A percentile compares a stretch with the other conserved stretches of the same genome.
Evolutionary conservation across 495 filamentous ascomycete species (phyloP).

Genomic region (Aspergillus panamensis): DNA sequence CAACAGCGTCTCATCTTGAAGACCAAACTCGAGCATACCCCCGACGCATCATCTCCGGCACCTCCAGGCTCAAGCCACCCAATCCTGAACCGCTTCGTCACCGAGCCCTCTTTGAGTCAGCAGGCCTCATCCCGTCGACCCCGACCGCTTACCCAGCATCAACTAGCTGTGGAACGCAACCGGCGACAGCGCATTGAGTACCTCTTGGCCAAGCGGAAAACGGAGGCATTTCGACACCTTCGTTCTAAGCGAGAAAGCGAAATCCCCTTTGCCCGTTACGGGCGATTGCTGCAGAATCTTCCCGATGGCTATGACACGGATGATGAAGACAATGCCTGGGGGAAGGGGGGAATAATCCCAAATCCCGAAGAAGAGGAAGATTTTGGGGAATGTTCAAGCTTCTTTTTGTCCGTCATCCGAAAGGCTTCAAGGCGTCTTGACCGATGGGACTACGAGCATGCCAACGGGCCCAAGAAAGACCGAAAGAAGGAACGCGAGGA

Average conservation of each 20-base stretch:
- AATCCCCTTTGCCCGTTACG: slow-evolving; percentile 60
- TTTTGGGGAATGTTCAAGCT: slow-evolving; percentile 72
- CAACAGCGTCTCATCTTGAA: slow-evolving; percentile 49
- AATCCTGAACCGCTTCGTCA: slow-evolving; percentile 46
- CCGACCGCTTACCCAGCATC: slow-evolving; percentile 86
- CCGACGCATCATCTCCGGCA: slow-evolving; percentile 46
- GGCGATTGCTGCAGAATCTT: slow-evolving; percentile 62
- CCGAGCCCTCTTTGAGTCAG: slow-evolving; percentile 35
- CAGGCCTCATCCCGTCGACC: slow-evolving; percentile 52
- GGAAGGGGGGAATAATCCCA: slow-evolving; percentile 65
- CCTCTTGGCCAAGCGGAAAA: slow-evolving; percentile 70
- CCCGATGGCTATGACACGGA: slow-evolving; percentile 76
- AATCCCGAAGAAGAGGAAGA: slow-evolving; percentile 65
- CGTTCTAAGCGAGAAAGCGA: slow-evolving; percentile 57
- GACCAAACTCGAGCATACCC: slow-evolving; percentile 47
- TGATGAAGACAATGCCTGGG: slow-evolving; percentile 60
- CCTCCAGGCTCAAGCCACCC: slow-evolving; percentile 48
- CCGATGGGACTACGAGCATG: slow-evolving; percentile 63
- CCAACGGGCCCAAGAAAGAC: slow-evolving; percentile 44
- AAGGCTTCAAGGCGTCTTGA: slow-evolving; percentile 66
- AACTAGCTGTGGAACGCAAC: slow-evolving; percentile 87
- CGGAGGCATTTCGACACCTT: slow-evolving; percentile 58
- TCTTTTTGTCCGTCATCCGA: slow-evolving; percentile 69
- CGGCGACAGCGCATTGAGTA: slow-evolving; percentile 84
- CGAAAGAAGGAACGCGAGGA: slow-evolving; percentile 45